These are phyloP conservation scores for Allomyces macrogynus DNA, from an alignment of 192 early-diverging fungal species.

Conservation along the genomic window DNA sequence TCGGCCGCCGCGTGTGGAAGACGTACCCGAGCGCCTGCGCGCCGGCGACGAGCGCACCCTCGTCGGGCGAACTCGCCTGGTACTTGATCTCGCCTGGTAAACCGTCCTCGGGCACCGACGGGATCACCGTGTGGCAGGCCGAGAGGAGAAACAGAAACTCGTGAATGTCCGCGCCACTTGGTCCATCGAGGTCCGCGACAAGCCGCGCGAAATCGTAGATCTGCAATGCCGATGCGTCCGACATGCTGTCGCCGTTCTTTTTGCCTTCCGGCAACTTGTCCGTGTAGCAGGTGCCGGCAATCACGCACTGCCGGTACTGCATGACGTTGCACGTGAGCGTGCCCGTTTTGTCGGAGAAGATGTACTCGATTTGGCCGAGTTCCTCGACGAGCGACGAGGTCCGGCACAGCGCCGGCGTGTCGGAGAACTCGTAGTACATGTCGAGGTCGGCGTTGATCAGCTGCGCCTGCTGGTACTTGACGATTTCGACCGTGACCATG, in stretches of 20 bases:
- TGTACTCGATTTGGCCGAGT: constrained; percentile 5
- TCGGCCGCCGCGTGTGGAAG: constrained; percentile 7
- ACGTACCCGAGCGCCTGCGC: constrained; percentile 20
- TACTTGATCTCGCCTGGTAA: constrained; percentile 55
- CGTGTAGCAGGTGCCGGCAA: constrained; percentile 3
- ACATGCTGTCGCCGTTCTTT: too few species aligned
- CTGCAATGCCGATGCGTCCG: too few species aligned
- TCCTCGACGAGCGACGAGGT: constrained; percentile 2
- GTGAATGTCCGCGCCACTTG: not conserved
- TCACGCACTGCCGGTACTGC: constrained; percentile 10
- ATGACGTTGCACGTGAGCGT: constrained; percentile 3
- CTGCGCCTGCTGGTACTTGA: constrained; percentile 18
- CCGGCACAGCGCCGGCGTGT: constrained; percentile 10
- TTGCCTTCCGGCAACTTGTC: not conserved
- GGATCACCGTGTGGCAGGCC: constrained; percentile 45
- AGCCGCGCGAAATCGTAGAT: too few species aligned
- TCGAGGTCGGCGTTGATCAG: constrained; percentile 5
- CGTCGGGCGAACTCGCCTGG: constrained; percentile 93
- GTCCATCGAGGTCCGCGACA: too few species aligned
- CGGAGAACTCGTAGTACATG: constrained; percentile 13
- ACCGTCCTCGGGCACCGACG: constrained; percentile 18
- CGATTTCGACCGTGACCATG: constrained; percentile 50
- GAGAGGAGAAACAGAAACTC: constrained; percentile 34
- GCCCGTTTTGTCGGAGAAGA: constrained; percentile 5
- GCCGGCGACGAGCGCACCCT: constrained; percentile 72